A percentile compares a stretch with the other conserved stretches of the same genome.
phyloP scores from a whole-genome alignment of 371 early-diverging fungal species.

The Mucor indicus region DNA sequence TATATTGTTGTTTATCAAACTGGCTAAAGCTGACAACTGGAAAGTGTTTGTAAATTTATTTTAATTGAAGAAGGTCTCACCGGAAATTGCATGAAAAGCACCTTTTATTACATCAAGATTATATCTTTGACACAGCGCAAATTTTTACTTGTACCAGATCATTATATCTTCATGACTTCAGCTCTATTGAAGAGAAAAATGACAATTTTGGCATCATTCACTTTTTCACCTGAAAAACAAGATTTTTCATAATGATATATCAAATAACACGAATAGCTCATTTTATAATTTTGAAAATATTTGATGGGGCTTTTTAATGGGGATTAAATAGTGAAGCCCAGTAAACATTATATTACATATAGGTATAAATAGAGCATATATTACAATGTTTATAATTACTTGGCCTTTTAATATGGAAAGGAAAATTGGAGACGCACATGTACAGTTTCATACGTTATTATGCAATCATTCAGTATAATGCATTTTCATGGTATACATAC shows the following conservation, averaged over 20 bases:
- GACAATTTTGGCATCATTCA: background rate
- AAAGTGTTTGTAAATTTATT: background rate
- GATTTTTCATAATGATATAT: background rate
- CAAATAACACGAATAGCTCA: background rate
- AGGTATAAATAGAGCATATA: background rate
- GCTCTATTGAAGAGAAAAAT: background rate
- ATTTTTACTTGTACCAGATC: background rate
- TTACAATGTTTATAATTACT: background rate
- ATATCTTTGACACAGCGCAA: background rate
- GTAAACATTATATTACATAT: background rate
- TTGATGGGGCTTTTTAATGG: background rate
- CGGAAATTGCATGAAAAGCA: background rate
- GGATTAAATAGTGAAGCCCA: background rate
- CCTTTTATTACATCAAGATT: background rate
- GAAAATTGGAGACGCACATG: background rate
- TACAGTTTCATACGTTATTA: background rate
- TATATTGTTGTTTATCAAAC: background rate
- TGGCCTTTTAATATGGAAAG: background rate
- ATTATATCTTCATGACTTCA: background rate
- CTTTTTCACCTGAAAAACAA: background rate
- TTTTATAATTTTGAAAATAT: background rate
- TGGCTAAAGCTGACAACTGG: background rate
- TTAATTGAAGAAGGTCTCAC: background rate
- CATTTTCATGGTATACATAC: background rate
- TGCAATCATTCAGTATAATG: background rate